Base-by-base conservation (phyloP, 768 basidiomycete genomes). In the Lyophyllum atratum region DNA sequence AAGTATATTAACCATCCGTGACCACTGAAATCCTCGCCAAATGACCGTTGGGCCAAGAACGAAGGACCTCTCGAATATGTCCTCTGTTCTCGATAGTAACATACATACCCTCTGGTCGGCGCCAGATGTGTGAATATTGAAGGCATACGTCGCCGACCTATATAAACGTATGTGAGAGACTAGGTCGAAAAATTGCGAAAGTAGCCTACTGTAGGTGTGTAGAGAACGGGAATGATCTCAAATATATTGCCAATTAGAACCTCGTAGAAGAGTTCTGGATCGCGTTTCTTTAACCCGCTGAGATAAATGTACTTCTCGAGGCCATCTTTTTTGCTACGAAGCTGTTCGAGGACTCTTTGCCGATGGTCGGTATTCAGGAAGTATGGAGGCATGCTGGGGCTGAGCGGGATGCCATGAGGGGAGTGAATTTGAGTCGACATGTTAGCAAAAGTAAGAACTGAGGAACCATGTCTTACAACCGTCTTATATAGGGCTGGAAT, bases 271-370 rank as follows among this genome's bases (percentile, higher is more conserved):
- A 90, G 74, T 49, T 80, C 76, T 26, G 83, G 72, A 64, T 90
- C 84, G 58, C 85, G 80, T 31, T 79, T 76, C 61, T 89, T 83
- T 64, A 91, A 77, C 10, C 80, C 80, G 37, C 79, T 81, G 57
- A 91, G 79, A 68, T 84, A 90, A 59, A 89, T 85, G 71, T 91
- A 87, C 67, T 88, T 85, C 56, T 90, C 85, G 49, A 90, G 76
- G 22, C 78, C 72, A 53, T 73, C 71, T 1, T 71, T 55, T 70
- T 87, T 87, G 64, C 82, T 80, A 54, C 84, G 81, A 19, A 87
- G 72, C 67, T 86, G 85, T 3, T 67, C 70, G 2, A 87, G 77
- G 66, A 82, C 83, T 59, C 85, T 77, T 55, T 80, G 78, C 31
- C 74, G 76, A 61, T 86, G 85, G 67, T 83, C 77, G 29, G 80